Base-by-base conservation (phyloP, 768 basidiomycete genomes). In the Lactarius sanguifluus region DNA sequence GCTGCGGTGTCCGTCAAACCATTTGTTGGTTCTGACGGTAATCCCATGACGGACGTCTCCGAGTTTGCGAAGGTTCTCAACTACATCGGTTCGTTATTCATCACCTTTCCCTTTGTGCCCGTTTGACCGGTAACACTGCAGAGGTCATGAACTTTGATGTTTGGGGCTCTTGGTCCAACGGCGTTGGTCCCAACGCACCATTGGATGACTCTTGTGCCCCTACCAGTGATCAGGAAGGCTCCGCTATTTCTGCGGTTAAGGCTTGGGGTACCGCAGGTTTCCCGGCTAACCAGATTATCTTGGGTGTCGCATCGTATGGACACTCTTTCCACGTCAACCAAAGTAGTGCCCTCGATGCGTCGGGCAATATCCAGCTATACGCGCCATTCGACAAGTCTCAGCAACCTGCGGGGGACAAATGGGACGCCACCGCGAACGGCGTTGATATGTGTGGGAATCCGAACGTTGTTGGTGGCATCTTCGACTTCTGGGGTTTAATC, bases 231-330 rank as follows among this genome's bases (percentile, higher is more conserved):
- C 36, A 66, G 61, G 2, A 45, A 15, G 68, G 65, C 8, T 71
- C 70, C 6, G 65, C 68, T 2, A 30, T 56, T 16, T 66, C 70
- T 0, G 70, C 57, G 25, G 65, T 71, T 2, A 38, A 61, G 25
- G 62, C 62, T 5, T 71, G 70, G 70, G 36, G 28, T 8, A 20
- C 13, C 13, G 70, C 70, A 8, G 65, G 65, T 13, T 66, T 71
- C n/a, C 70, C 68, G 1, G 0, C 10, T 15, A 25, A 81, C 61
- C 77, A 90, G 78, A 87, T 96, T 64, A 85, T 94, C 34, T 85
- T 98, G 8, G 96, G 94, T 61, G 86, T 96, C 0, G 85, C 94
- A 15, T 79, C 88, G 20, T 96, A 93, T 76, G 92, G 92, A 0
- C 93, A 93, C 77, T 86, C 91, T 25, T 95, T 80, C 80, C 25